A percentile compares a stretch with the other conserved stretches of the same genome.
Evolutionary conservation across 2,329 filamentous ascomycete genomes (phyloP).

Genomic region (Hypoxylon sp.): DNA sequence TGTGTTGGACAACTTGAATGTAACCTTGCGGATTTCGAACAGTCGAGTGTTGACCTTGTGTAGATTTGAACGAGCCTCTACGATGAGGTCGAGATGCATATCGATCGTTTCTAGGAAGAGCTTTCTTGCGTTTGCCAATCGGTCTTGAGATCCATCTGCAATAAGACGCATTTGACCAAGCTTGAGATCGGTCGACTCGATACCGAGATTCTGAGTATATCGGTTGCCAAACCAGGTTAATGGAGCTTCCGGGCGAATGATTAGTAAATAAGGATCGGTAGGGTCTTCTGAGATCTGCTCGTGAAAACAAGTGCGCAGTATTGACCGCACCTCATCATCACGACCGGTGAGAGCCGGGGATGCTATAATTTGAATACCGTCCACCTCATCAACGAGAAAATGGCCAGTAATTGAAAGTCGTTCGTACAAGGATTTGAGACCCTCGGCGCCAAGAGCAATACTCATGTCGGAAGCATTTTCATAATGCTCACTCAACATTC

Average conservation of each 20-base stretch:
- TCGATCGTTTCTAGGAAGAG: slow-evolving; percentile 81
- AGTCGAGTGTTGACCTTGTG: slow-evolving; percentile 90
- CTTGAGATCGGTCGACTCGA: slow-evolving; percentile 85
- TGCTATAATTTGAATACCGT: slow-evolving; percentile 83
- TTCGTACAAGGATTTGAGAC: slow-evolving; percentile 80
- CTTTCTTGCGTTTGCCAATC: slow-evolving; percentile 79
- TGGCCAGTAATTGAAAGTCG: slow-evolving; percentile 83
- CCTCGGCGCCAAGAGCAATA: slow-evolving; percentile 73
- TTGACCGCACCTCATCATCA: slow-evolving; percentile 82
- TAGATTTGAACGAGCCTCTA: slow-evolving; percentile 92
- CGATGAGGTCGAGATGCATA: slow-evolving; percentile 85
- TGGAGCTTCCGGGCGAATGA: slow-evolving; percentile 81
- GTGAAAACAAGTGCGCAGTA: slow-evolving; percentile 75
- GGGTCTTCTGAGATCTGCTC: slow-evolving; percentile 72
- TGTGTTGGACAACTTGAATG: slow-evolving; percentile 94
- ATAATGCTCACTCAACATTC: slow-evolving; percentile 89
- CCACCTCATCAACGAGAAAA: slow-evolving; percentile 83
- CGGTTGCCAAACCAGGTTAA: slow-evolving; percentile 84
- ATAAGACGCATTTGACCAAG: slow-evolving; percentile 86
- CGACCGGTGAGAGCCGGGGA: slow-evolving; percentile 80
- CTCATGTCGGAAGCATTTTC: slow-evolving; percentile 97
- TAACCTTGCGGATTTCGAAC: slow-evolving; percentile 93
- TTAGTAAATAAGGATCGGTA: slow-evolving; percentile 83
- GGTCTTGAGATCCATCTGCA: slow-evolving; percentile 83
- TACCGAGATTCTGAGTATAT: slow-evolving; percentile 74